Base-by-base conservation (phyloP, 257 asterid species). In the Salvia splendens region DNA sequence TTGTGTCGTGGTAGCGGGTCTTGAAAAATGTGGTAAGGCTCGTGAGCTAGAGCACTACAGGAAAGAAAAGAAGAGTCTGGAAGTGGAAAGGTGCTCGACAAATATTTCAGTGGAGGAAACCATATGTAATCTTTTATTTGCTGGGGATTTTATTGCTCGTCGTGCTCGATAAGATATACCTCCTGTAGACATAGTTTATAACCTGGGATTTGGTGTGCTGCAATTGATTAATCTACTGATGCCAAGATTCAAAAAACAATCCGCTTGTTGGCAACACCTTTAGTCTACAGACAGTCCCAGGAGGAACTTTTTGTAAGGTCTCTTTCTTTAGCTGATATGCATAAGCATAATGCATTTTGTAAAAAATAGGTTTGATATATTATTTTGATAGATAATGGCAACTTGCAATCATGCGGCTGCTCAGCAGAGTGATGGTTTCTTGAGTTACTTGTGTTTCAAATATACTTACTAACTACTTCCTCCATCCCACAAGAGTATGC, bases 101-200 rank as follows among this genome's bases (percentile, higher is more conserved):
- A 54, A 75, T 50, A 70, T 76, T 59, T 73, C 85, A 3, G 48
- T 59, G 74, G 89, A 80, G 73, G 97, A 85, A 79, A 79, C 69
- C 58, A 73, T 84, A 4, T 93, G 96, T 42, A 71, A 93, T 81
- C 83, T 86, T 77, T 78, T 93, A 9, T 93, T 93, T 78, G 77
- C 85, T 47, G 80, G 84, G 62, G 82, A 79, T 65, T 58, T 61
- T 43, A 43, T 64, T 2, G 51, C 24, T 36, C 68, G 56, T 55
- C 67, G 63, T 48, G 40, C 72, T 30, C 17, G 68, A 62, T 43
- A 63, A 38, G 35, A 36, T 8, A 0, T 24, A 24, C 30, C 30
- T 24, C 30, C 30, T 24, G 30, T 24, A 24, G 30, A 12, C 7
- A 46, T 12, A n/a, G 20, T 46, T n/a, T 14, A 14, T 5, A 5